phyloP scores from a whole-genome alignment of 768 basidiomycete genomes.

The Agaricus bisporus region DNA sequence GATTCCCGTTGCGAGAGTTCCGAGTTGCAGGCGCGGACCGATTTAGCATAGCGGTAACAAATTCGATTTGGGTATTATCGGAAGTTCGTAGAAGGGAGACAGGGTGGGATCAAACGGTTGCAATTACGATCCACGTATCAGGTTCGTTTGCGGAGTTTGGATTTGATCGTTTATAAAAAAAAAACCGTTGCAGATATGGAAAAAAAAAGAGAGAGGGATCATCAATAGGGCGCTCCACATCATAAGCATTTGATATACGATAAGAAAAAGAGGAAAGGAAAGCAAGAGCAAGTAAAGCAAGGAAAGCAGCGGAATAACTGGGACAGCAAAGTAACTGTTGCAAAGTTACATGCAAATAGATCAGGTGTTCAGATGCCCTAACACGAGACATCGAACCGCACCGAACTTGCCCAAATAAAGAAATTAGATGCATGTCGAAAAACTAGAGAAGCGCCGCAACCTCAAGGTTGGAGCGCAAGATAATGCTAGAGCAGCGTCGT shows the following conservation, averaged over 20 bases:
- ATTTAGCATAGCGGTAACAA: not conserved
- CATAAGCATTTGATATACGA: conserved; percentile 8
- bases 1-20: too few relatives aligned
- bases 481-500: conserved; percentile 44
- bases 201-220: not conserved
- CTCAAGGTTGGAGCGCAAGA: conserved; percentile 60
- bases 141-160: conserved; percentile 4
- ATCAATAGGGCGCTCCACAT: conserved; percentile 6
- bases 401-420: not conserved
- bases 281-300: not conserved
- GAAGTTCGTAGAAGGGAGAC: not conserved
- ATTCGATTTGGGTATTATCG: not conserved
- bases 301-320: not conserved
- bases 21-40: too few relatives aligned
- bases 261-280: not conserved
- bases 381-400: not conserved
- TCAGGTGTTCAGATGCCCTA: not conserved
- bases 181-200: conserved; percentile 2
- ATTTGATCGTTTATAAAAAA: conserved; percentile 1
- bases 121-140: not conserved
- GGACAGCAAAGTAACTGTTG: not conserved
- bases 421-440: conserved; percentile 10
- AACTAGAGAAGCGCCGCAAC: conserved; percentile 58
- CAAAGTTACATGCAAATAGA: not conserved
- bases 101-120: not conserved